A percentile compares a stretch with the other conserved stretches of the same genome.
phyloP scores from a whole-genome alignment of 208 protist genomes.

The Blastocrithidia nonstop region DNA sequence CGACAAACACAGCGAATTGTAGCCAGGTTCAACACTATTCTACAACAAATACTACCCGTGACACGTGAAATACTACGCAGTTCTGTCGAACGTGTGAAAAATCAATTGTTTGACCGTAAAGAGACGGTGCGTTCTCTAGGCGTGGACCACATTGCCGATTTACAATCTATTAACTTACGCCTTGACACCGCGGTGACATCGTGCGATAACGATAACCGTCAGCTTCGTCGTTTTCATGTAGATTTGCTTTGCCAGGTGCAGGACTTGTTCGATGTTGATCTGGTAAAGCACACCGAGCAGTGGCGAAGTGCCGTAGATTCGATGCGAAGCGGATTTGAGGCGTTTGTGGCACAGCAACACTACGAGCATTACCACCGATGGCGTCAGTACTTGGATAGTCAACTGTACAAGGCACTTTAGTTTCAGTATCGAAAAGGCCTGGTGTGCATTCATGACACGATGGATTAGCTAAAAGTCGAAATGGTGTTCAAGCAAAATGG shows the following conservation, averaged over 20 bases:
- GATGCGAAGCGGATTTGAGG: slow-evolving; percentile 73
- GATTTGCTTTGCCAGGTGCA: slow-evolving; percentile 73
- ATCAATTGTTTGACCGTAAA: slow-evolving; percentile 48
- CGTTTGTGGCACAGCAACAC: slow-evolving; percentile 59
- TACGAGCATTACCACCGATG: slow-evolving; percentile 78
- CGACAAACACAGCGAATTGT: slow-evolving; percentile 67
- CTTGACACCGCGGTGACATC: slow-evolving; percentile 74
- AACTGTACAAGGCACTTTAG: slow-evolving; percentile 96
- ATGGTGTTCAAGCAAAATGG: slow-evolving; percentile 87
- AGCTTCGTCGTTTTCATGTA: slow-evolving; percentile 74
- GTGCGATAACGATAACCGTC: slow-evolving; percentile 65
- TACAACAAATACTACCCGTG: slow-evolving; percentile 55
- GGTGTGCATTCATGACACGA: slow-evolving; percentile 85
- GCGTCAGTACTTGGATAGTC: slow-evolving; percentile 90
- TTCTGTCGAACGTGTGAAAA: slow-evolving; percentile 25
- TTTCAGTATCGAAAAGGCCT: slow-evolving; percentile 88
- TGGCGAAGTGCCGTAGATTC: slow-evolving; percentile 84
- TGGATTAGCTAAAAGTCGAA: slow-evolving; percentile 87
- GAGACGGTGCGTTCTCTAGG: slow-evolving; percentile 22
- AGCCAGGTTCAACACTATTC: slow-evolving; percentile 73
- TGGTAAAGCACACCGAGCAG: slow-evolving; percentile 81
- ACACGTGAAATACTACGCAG: slow-evolving; percentile 51
- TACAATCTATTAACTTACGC: slow-evolving; percentile 62
- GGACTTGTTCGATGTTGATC: slow-evolving; percentile 75
- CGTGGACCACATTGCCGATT: slow-evolving; percentile 59